These are phyloP conservation scores for Cercospora sp. DNA, from an alignment of 2,329 filamentous ascomycete species.

Conservation along the genomic window DNA sequence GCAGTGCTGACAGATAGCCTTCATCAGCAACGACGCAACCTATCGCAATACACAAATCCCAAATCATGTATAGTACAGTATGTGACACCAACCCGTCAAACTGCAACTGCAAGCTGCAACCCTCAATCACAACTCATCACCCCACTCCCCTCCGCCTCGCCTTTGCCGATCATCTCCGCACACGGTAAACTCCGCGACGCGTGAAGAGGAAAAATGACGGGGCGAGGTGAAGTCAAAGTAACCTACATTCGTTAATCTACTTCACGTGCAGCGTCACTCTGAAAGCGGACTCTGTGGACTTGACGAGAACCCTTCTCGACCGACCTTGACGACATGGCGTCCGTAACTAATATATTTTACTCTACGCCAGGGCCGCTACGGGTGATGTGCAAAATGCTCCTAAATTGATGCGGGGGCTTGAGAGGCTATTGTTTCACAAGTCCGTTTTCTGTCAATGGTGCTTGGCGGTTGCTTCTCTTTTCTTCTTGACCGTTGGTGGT, in stretches of 20 bases:
- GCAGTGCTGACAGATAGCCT: background rate
- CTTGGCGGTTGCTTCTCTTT: background rate
- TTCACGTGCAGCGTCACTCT: slow-evolving; percentile 1
- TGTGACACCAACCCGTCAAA: background rate
- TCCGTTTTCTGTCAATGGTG: background rate
- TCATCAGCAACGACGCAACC: background rate
- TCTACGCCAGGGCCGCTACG: background rate
- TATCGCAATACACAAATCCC: background rate
- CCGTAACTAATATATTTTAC: slow-evolving; percentile 6
- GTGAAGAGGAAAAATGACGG: background rate
- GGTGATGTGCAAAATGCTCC: background rate
- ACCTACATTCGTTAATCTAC: slow-evolving; percentile 1
- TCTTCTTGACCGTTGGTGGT: background rate
- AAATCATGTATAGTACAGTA: background rate
- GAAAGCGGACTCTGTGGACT: background rate
- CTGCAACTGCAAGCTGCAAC: background rate
- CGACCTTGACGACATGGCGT: background rate
- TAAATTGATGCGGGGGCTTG: background rate
- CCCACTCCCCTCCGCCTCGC: background rate
- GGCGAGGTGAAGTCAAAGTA: slow-evolving; percentile 13
- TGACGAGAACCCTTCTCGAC: background rate
- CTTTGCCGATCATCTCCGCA: background rate
- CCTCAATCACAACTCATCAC: background rate
- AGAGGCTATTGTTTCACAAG: background rate
- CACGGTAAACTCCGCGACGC: background rate